Conservation (phyloP, 192 early-diverging fungal species). For the Podila verticillata region DNA sequence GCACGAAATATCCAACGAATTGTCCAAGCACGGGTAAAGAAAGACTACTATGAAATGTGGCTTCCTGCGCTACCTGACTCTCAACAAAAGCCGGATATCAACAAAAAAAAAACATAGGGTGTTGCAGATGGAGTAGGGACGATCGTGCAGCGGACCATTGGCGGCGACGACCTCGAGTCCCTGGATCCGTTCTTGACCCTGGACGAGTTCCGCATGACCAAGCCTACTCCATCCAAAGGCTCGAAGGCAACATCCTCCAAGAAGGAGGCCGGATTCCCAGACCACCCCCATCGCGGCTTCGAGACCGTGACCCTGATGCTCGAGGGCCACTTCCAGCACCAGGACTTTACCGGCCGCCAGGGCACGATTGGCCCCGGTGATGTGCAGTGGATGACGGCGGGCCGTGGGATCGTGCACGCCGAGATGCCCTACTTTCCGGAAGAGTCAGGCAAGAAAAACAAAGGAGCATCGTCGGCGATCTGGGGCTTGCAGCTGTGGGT, state of each 20-base stretch:
- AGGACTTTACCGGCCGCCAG: conserved; percentile 76
- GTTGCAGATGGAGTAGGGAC: conserved; percentile 6
- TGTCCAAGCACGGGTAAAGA: too few relatives aligned
- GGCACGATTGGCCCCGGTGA: conserved; percentile 67
- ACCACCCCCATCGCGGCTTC: conserved; percentile 82
- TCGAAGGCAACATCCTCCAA: conserved; percentile 35
- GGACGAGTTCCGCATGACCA: conserved; percentile 16
- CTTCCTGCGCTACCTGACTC: too few relatives aligned
- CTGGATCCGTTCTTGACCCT: conserved; percentile 16
- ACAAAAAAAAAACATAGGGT: background rate
- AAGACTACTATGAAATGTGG: too few relatives aligned
- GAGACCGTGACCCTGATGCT: conserved; percentile 78
- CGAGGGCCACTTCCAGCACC: conserved; percentile 72
- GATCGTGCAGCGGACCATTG: conserved; percentile 13
- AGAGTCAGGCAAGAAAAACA: too few relatives aligned
- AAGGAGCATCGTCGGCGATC: background rate
- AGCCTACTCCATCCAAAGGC: too few relatives aligned
- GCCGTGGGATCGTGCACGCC: conserved; percentile 73
- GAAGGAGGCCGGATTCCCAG: conserved; percentile 54
- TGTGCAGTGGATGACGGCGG: conserved; percentile 80
- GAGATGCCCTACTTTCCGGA: conserved; percentile 63
- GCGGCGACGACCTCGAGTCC: background rate
- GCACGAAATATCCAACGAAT: too few relatives aligned
- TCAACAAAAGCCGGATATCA: too few relatives aligned
- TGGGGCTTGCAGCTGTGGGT: conserved; percentile 76